Evolutionary conservation across 176 grass and related monocot genomes (phyloP).

Genomic region (Ananas comosus): DNA sequence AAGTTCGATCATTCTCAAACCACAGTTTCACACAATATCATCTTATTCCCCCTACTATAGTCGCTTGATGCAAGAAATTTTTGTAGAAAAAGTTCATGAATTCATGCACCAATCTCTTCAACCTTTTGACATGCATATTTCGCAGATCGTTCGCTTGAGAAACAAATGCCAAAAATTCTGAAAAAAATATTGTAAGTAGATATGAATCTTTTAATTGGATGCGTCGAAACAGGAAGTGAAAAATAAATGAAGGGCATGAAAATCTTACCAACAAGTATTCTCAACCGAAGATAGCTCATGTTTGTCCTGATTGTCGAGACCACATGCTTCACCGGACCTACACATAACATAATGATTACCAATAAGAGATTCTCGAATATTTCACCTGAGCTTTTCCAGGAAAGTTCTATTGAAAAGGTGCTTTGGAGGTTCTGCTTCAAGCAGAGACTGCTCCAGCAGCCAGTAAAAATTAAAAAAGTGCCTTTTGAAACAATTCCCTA

Average conservation of each 20-base stretch:
- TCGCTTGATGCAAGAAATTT: slow-evolving; percentile 3
- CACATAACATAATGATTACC: slow-evolving; percentile 8
- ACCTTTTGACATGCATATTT: slow-evolving; percentile 27
- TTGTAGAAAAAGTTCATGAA: slow-evolving; percentile 20
- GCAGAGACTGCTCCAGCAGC: too few relatives aligned
- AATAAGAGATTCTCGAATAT: neutral
- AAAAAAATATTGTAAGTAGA: neutral
- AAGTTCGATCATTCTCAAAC: neutral
- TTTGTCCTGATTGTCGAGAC: slow-evolving; percentile 40
- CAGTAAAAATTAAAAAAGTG: too few relatives aligned
- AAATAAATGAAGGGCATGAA: neutral
- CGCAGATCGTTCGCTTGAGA: slow-evolving; percentile 31
- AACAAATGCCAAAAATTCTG: slow-evolving; percentile 38
- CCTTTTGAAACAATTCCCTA: too few relatives aligned
- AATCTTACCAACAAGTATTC: slow-evolving; percentile 50
- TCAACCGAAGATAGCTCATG: slow-evolving; percentile 51
- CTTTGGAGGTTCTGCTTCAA: too few relatives aligned
- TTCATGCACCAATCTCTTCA: slow-evolving; percentile 22
- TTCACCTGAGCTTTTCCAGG: neutral
- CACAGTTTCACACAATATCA: neutral
- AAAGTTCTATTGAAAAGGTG: neutral
- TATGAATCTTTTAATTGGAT: neutral
- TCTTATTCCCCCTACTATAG: neutral
- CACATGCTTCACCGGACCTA: slow-evolving; percentile 30
- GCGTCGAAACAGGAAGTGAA: neutral